Base-by-base conservation (phyloP, 1,139 yeast species). In the Debaryomyces sp. region DNA sequence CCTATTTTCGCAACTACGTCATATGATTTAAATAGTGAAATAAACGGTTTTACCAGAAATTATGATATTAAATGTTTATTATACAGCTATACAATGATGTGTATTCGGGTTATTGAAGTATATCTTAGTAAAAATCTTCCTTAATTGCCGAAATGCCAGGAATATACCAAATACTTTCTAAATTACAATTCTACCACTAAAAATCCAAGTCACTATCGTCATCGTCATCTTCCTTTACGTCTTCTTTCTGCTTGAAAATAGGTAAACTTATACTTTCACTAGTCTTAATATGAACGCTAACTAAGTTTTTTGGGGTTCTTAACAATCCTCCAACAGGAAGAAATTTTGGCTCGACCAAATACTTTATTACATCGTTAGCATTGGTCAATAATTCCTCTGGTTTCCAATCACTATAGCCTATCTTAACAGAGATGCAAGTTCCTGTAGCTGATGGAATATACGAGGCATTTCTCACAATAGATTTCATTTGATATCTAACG, bases 401-500 rank as follows among this genome's bases (percentile, higher is more conserved):
- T 10, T 70, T 68, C 73, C 80, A 77, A 49, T 72, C 73, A 5
- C 80, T 60, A 51, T 70, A 73, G 1, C 91, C 94, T 15, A 86
- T 71, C 50, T 76, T 78, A 23, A 82, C 65, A 5, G 78, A 65
- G 24, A 81, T 55, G 51, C 80, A 76, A 21, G 74, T 75, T 1
- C 86, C 87, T 30, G 77, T 80, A n/a, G 73, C 75, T 5, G 84
- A 80, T 6, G 89, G 84, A 13, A 84, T 72, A 58, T 80, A 84
- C 18, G 70, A 77, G 0, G 92, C 75, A 60, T 85, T 85, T 49
- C 76, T 79, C 35, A 80, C 78, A 10, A 87, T 85, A 12, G 85
- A 75, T 56, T 75, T 78, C 56, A 87, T 65, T 62, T 87, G 95
- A 13, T 78, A 76, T 47, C 73, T 69, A 2, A 87, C 81, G 56